Evolutionary conservation across 2,329 filamentous ascomycete genomes (phyloP), one percentile per base, ranked within the genome.

Genomic region (Aureobasidium sp.): DNA sequence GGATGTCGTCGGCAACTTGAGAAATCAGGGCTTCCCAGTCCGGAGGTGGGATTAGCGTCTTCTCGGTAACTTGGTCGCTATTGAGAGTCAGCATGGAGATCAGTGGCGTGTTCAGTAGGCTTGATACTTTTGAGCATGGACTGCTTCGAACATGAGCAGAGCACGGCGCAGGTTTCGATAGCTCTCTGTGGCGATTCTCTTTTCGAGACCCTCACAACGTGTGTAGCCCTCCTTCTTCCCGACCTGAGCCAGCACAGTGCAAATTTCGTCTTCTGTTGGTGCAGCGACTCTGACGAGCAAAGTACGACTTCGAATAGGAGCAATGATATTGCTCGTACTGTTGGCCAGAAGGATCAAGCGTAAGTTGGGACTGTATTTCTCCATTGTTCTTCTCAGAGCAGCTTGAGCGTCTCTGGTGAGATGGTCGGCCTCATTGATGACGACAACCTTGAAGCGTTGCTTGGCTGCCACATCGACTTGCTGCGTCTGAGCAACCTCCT

Each of bases 401-500:
- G 95, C 94, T 77, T 99, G 94, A 3, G 94, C 94, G 80, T 99
- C 94, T 66, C 94, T 82, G 3, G 88, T 94, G 66, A 99, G 82
- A 71, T 96, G 90, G 72, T 99, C 95, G 8, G 94, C 94, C 79
- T 99, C 94, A 70, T 99, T 99, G 81, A 99, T 97, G 39, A 99
- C 93, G 0, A 99, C 94, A 1, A 99, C 92, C 78, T 99, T 99
- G 83, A 99, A 99, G 48, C 87, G 84, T 74, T 99, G 94, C 73
- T 86, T 89, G 17, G 95, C 95, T 13, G 86, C 82, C 68, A 94
- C 82, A 74, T 99, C 94, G n/a, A 99, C 94, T 77, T 99, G 95
- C 74, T 99, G 94, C 59, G 94, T 99, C 76, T 99, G 95, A 34
- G 95, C 94, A 5, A 99, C 93, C 76, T 99, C 94, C 75, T 99